A percentile compares a stretch with the other conserved stretches of the same genome.
Conservation (phyloP, 1,284 basidiomycete genomes). For the Cystobasidium pallidum region DNA sequence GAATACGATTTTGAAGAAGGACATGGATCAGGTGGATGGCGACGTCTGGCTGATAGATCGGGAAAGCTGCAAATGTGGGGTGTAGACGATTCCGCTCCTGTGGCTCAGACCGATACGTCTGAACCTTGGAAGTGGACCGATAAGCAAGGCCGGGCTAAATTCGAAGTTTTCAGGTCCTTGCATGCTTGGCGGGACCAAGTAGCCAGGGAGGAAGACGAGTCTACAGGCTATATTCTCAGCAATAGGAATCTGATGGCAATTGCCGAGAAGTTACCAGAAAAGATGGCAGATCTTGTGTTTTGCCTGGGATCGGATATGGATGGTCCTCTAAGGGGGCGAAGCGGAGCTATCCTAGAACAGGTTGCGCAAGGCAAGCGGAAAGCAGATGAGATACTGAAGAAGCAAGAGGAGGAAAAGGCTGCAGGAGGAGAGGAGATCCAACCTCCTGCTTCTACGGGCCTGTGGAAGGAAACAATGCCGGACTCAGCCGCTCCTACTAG, state of each 20-base stretch:
- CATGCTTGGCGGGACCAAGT: slow-evolving; percentile 84
- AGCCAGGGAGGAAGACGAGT: slow-evolving; percentile 86
- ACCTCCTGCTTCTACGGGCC: not conserved
- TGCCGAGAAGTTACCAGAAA: slow-evolving; percentile 65
- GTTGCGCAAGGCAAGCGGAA: not conserved
- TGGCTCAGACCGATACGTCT: slow-evolving; percentile 47
- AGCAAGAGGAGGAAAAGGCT: not conserved
- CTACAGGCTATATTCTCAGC: slow-evolving; percentile 72
- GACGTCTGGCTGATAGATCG: slow-evolving; percentile 74
- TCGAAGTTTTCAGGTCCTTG: slow-evolving; percentile 70
- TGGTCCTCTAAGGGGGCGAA: not conserved
- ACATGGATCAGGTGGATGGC: slow-evolving; percentile 72
- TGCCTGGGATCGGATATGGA: slow-evolving; percentile 33
- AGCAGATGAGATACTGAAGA: not conserved
- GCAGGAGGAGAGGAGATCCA: not conserved
- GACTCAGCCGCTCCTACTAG: not conserved
- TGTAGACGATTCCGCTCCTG: slow-evolving; percentile 52
- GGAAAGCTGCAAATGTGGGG: slow-evolving; percentile 62
- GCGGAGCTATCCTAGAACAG: not conserved
- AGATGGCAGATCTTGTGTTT: slow-evolving; percentile 51
- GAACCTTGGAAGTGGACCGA: slow-evolving; percentile 46
- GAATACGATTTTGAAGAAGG: slow-evolving; percentile 72
- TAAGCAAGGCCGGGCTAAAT: slow-evolving; percentile 41
- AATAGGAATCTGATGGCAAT: slow-evolving; percentile 72
- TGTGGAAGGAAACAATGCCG: not conserved